Evolutionary conservation across 176 grass and related monocot genomes (phyloP).

Genomic region (Phoenix dactylifera): DNA sequence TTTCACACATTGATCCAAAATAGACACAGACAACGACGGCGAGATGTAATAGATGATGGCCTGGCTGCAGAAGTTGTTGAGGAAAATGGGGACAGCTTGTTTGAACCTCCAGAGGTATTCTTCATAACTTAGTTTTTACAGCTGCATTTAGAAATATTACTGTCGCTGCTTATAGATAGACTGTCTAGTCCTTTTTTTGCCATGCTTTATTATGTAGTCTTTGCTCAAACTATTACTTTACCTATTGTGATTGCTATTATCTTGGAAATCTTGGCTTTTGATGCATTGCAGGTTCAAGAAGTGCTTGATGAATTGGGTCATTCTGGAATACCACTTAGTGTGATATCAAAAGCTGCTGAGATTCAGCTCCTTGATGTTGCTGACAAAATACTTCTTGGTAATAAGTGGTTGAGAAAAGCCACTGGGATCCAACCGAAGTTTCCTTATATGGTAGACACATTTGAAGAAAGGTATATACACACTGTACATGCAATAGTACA

Average conservation of each 20-base stretch:
- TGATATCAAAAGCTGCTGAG: conserved; percentile 80
- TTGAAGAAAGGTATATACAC: conserved; percentile 79
- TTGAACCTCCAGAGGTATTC: conserved; percentile 79
- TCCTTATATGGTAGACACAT: conserved; percentile 88
- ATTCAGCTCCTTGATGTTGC: conserved; percentile 79
- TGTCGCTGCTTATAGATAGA: too few relatives aligned
- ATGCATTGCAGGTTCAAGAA: conserved; percentile 58
- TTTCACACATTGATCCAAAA: conserved; percentile 84
- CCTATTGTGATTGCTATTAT: too few relatives aligned
- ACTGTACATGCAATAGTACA: not conserved
- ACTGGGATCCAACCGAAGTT: conserved; percentile 83
- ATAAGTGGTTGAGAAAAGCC: conserved; percentile 96
- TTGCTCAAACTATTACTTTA: too few relatives aligned
- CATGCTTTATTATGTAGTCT: too few relatives aligned
- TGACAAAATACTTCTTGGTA: conserved; percentile 85
- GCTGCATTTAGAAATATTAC: too few relatives aligned
- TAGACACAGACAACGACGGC: conserved; percentile 45
- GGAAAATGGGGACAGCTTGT: conserved; percentile 63
- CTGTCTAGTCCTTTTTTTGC: too few relatives aligned
- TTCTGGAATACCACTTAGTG: conserved; percentile 70
- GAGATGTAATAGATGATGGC: conserved; percentile 64
- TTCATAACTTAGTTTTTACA: too few relatives aligned
- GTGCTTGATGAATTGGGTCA: conserved; percentile 95
- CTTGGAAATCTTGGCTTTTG: not conserved
- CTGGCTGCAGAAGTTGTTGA: conserved; percentile 75